Conservation (phyloP, 805 yeast species). For the Dipodascopsis tothii region DNA sequence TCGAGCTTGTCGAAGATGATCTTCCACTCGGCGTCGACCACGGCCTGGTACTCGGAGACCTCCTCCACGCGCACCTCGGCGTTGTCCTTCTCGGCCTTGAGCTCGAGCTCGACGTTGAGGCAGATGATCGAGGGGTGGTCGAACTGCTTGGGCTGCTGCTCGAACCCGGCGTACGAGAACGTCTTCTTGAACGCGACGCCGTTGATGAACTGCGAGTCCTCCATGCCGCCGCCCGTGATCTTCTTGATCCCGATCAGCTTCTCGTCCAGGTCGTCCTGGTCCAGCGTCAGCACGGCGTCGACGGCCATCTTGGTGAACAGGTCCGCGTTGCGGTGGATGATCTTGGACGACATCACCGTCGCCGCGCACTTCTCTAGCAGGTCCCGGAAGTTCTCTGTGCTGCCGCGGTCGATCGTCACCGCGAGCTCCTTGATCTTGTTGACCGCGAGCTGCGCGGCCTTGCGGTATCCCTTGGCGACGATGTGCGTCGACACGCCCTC, state of each 20-base stretch:
- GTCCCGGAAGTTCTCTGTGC: conserved; percentile 52
- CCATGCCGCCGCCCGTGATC: conserved; percentile 93
- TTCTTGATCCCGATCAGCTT: conserved; percentile 87
- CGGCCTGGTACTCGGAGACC: conserved; percentile 87
- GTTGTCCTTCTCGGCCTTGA: conserved; percentile 96
- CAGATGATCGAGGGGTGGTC: conserved; percentile 71
- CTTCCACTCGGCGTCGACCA: conserved; percentile 99
- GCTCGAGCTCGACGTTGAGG: conserved; percentile 86
- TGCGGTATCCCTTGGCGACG: conserved; percentile 78
- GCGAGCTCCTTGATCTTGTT: conserved; percentile 66
- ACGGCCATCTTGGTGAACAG: conserved; percentile 96
- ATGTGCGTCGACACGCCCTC: conserved; percentile 92
- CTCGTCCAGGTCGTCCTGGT: conserved; percentile 79
- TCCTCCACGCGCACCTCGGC: conserved; percentile 96
- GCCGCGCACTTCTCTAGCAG: conserved; percentile 85
- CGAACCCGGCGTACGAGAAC: conserved; percentile 96
- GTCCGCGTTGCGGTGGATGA: conserved; percentile 76
- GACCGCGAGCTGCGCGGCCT: conserved; percentile 71
- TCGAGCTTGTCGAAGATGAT: conserved; percentile 80
- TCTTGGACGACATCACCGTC: conserved; percentile 95
- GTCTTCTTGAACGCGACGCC: conserved; percentile 98
- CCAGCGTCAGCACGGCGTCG: conserved; percentile 84
- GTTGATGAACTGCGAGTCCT: conserved; percentile 77
- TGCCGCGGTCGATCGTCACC: conserved; percentile 53
- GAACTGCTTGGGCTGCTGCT: conserved; percentile 91